Conservation (phyloP, 2,329 filamentous ascomycete genomes). For the Ophiostoma sp. region DNA sequence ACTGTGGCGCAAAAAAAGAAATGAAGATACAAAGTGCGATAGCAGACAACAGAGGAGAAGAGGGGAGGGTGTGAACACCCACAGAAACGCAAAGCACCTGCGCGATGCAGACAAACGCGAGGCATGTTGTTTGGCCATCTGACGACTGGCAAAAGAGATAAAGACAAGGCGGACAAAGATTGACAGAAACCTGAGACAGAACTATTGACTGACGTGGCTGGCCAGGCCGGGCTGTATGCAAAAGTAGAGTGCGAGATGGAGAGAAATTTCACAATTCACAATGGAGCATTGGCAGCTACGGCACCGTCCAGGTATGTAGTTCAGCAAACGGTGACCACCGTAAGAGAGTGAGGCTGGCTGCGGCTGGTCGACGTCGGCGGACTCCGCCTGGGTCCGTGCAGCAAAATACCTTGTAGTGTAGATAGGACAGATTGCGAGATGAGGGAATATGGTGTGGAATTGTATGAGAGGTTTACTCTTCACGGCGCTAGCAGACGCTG, state of each 20-base stretch:
- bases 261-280: not conserved
- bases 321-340: conserved; percentile 5
- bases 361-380: not conserved
- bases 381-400: conserved; percentile 10
- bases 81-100: not conserved
- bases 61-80: not conserved
- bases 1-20: not conserved
- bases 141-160: not conserved
- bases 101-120: not conserved
- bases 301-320: not conserved
- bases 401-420: not conserved
- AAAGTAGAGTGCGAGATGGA: not conserved
- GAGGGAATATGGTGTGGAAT: not conserved
- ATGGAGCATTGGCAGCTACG: not conserved
- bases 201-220: conserved; percentile 13
- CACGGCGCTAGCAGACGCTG: not conserved
- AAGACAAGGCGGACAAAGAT: not conserved
- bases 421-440: not conserved
- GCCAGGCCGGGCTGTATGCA: not conserved
- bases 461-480: not conserved
- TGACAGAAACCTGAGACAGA: not conserved
- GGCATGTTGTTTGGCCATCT: not conserved
- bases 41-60: not conserved
- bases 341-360: not conserved
- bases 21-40: not conserved